Evolutionary conservation across 2,329 filamentous ascomycete species (phyloP), one percentile per base, ranked within the genome.

Genomic region (Aspergillus unguis): DNA sequence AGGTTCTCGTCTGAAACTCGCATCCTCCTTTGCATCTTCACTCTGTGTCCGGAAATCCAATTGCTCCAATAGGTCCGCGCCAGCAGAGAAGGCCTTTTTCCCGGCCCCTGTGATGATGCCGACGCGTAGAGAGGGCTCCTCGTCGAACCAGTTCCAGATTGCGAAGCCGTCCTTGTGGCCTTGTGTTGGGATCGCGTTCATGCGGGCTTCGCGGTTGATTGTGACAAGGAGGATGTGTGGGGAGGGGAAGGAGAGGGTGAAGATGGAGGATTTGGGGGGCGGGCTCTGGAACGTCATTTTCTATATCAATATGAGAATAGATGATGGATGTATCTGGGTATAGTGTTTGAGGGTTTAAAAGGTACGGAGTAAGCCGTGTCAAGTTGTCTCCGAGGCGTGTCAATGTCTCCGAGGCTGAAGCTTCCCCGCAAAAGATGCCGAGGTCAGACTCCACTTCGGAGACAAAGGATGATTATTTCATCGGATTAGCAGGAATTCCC

Each of bases 41-140:
- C 38, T 23, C 32, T 55, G 11, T 5, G 26, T 59, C 61, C 71
- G 40, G 10, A 48, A 31, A 9, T 52, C 48, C 3, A 38, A 25
- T 26, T 52, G 74, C 57, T 80, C 80, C 43, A 72, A 67, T 46
- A 77, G 55, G 56, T 77, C 74, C 44, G 71, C 68, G 4, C 75
- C 75, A 1, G 75, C 73, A 51, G 72, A 77, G 54, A 77, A 77
- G 0, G 74, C 68, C 42, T 70, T 69, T 43, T 75, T 72, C 2
- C 75, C 75, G 3, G 61, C 60, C 6, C 75, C 75, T 3, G 74
- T 77, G 27, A 77, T 59, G 6, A 77, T 65, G 3, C 63, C 71
- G 36, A 74, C 71, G n/a, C 70, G 65, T 33, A 77, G 57, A 1
- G 61, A 61, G 0, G 71, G 71, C 52, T 76, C 71, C 17, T 64